Evolutionary conservation across 306 rosid species (phyloP), one percentile per base, ranked within the genome.

Genomic region (Vachellia pachyceras): DNA sequence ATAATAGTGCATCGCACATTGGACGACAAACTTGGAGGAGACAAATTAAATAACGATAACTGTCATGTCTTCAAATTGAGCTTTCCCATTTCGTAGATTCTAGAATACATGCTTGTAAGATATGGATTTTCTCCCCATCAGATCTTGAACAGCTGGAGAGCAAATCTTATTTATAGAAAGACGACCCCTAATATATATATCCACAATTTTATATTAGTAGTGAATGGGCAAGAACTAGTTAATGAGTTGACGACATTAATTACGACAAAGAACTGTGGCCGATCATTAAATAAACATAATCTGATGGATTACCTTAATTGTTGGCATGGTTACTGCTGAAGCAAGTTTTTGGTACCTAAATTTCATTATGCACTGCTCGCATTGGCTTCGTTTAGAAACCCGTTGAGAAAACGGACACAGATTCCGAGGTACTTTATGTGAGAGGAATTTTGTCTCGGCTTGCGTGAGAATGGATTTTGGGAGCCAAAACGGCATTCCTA

Each of bases 1-100:
- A 61, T 10, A 60, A 61, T 10, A 60, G 17, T 29, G 17, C 37
- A 60, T 25, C 40, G 37, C n/a, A 29, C 29, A 10, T 29, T 29
- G 68, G 68, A 60, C 36, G 67, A 23, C 67, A 60, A 64, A 7
- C 13, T 66, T 66, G 29, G 42, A 36, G 71, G 35, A 63, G 25
- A 6, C 20, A 29, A 66, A 66, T 37, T 11, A 29, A 66, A 66
- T 37, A 17, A 37, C 22, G 10, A 17, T 66, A 35, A 6, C 35
- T 17, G 60, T 54, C 60, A 1, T 66, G n/a, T 66, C 71, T 66
- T 66, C 71, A 37, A 7, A 66, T 37, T 36, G 9, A 66, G 14
- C 46, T 7, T 54, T 54, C 25, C 25, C 23, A n/a, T 54, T 18
- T 7, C 60, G 2, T 54, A 54, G 60, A 54, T 54, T 54, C 60